A percentile compares a stretch with the other conserved stretches of the same genome.
Evolutionary conservation across 352 stramenopile species (phyloP).

Genomic region (Phytophthora pluvialis): DNA sequence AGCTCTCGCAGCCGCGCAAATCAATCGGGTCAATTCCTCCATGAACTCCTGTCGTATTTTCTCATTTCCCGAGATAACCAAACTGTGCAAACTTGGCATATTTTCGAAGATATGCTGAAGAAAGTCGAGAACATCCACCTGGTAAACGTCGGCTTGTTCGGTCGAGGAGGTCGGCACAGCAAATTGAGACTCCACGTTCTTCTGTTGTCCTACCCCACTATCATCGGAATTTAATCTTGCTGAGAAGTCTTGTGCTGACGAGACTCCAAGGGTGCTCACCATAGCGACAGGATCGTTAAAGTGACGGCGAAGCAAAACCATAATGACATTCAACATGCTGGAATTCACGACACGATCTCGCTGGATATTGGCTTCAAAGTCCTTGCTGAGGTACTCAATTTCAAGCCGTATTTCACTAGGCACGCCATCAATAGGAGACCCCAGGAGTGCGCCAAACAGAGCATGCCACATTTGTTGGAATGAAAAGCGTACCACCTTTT

Average conservation of each 20-base stretch:
- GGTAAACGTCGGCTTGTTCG: constrained; percentile 29
- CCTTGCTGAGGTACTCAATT: constrained; percentile 67
- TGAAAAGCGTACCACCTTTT: constrained; percentile 38
- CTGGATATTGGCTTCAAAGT: constrained; percentile 75
- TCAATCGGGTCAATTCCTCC: constrained; percentile 58
- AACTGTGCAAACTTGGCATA: constrained; percentile 51
- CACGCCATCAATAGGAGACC: constrained; percentile 63
- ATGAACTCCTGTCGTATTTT: constrained; percentile 66
- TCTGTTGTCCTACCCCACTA: not conserved
- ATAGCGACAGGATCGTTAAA: constrained; percentile 60
- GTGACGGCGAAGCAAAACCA: constrained; percentile 58
- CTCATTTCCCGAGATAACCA: constrained; percentile 41
- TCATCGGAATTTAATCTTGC: not conserved
- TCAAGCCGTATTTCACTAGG: constrained; percentile 69
- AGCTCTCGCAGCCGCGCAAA: constrained; percentile 52
- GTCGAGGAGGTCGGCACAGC: not conserved
- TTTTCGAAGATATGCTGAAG: constrained; percentile 52
- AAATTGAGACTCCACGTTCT: not conserved
- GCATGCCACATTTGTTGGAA: constrained; percentile 79
- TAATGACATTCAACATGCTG: constrained; percentile 58
- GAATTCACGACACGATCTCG: constrained; percentile 58
- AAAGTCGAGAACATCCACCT: constrained; percentile 67
- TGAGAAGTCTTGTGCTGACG: constrained; percentile 8
- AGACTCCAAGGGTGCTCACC: constrained; percentile 12
- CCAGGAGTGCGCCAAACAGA: constrained; percentile 69